Conservation (phyloP, 306 rosid species). For the Gastrolobium bilobum region DNA sequence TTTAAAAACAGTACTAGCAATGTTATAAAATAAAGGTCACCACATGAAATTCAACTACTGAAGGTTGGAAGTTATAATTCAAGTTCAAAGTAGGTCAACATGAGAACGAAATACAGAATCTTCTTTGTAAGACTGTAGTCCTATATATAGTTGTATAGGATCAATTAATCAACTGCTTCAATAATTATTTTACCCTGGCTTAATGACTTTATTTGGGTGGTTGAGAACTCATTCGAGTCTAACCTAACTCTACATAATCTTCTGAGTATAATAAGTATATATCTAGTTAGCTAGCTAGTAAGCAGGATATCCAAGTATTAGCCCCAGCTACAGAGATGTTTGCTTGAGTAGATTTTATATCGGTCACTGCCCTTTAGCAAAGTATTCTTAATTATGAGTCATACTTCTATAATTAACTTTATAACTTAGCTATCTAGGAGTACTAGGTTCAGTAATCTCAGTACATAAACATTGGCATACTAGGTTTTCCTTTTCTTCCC, state of each 20-base stretch:
- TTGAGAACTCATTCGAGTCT: neutral
- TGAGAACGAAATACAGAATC: neutral
- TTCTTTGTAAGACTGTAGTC: neutral
- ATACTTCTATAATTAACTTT: neutral
- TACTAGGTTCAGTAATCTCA: neutral
- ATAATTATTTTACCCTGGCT: neutral
- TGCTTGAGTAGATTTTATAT: conserved; percentile 4
- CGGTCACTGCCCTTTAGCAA: neutral
- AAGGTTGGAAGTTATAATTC: neutral
- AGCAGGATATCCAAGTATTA: conserved; percentile 29
- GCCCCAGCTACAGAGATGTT: neutral
- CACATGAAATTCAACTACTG: neutral
- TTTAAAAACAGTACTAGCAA: neutral
- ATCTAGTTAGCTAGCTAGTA: conserved; percentile 8
- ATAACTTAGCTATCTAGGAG: conserved; percentile 28
- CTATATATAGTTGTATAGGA: neutral
- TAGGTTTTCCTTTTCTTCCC: neutral
- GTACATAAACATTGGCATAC: conserved; percentile 1
- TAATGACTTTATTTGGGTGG: no score
- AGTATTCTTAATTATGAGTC: neutral
- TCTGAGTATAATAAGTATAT: conserved; percentile 4
- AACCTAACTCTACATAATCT: neutral
- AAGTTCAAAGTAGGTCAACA: neutral
- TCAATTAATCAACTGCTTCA: conserved; percentile 22
- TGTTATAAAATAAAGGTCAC: neutral